phyloP scores from a whole-genome alignment of 179 eudicot genomes.

The Dionaea muscipula region DNA sequence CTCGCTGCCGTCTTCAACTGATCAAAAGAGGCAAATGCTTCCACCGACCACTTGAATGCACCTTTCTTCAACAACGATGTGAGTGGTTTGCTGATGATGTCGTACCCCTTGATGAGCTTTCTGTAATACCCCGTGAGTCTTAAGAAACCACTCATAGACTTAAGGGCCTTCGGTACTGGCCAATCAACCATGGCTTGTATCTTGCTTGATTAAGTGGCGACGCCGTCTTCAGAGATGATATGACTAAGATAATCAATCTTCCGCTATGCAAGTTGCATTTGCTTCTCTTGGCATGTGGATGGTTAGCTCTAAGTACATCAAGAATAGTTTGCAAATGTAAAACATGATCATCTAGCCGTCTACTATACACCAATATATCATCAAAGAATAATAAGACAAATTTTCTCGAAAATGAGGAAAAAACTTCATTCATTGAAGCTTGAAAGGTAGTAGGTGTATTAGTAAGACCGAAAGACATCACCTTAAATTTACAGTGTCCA shows the following conservation, averaged over 20 bases:
- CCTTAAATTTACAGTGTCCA: conserved; percentile 5
- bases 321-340: no score
- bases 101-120: not conserved
- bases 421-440: conserved; percentile 7
- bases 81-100: not conserved
- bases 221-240: no score
- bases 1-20: not conserved
- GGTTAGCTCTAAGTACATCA: not conserved
- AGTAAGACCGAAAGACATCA: not conserved
- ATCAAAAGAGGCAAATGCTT: not conserved
- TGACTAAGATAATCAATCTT: no score
- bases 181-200: no score
- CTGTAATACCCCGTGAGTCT: no score
- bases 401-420: not conserved
- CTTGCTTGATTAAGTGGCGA: no score
- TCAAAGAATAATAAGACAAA: no score
- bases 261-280: not conserved
- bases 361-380: not conserved
- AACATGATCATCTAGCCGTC: not conserved
- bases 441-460: conserved; percentile 2
- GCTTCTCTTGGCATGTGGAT: not conserved
- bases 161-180: no score
- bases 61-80: no score
- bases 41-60: no score
- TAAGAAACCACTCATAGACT: no score